phyloP scores from a whole-genome alignment of 1,284 basidiomycete genomes.

The Tilletia setariae region DNA sequence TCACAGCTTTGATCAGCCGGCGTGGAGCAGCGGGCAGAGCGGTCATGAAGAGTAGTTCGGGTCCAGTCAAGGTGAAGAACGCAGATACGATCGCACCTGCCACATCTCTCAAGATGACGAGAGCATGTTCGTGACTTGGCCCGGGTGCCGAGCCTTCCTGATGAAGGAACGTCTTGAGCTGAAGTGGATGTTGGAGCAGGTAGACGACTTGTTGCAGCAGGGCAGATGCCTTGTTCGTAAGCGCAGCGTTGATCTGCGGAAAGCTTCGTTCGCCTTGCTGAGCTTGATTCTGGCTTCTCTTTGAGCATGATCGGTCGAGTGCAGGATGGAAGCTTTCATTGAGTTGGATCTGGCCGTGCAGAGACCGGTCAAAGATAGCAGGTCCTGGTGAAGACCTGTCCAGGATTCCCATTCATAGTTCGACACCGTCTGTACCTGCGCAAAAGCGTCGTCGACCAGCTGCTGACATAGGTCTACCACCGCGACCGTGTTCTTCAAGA shows the following conservation, averaged over 20 bases:
- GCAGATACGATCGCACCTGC: slow-evolving; percentile 57
- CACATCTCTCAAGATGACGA: slow-evolving; percentile 56
- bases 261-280: neutral
- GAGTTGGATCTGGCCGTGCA: neutral
- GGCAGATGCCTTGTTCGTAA: slow-evolving; percentile 66
- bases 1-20: slow-evolving; percentile 24
- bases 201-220: slow-evolving; percentile 86
- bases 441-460: neutral
- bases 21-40: slow-evolving; percentile 60
- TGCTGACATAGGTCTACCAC: slow-evolving; percentile 4
- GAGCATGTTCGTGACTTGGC: slow-evolving; percentile 59
- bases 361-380: neutral
- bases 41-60: slow-evolving; percentile 56
- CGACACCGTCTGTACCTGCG: neutral
- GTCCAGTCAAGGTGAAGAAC: slow-evolving; percentile 21
- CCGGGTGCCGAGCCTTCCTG: slow-evolving; percentile 32
- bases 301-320: neutral
- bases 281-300: neutral
- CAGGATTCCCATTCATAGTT: neutral
- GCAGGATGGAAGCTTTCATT: neutral
- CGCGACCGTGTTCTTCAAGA: neutral
- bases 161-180: slow-evolving; percentile 69
- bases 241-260: slow-evolving; percentile 55
- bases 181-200: slow-evolving; percentile 82
- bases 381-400: neutral